Conservation (phyloP, 352 stramenopile genomes). For the Blastocystis sp. region DNA sequence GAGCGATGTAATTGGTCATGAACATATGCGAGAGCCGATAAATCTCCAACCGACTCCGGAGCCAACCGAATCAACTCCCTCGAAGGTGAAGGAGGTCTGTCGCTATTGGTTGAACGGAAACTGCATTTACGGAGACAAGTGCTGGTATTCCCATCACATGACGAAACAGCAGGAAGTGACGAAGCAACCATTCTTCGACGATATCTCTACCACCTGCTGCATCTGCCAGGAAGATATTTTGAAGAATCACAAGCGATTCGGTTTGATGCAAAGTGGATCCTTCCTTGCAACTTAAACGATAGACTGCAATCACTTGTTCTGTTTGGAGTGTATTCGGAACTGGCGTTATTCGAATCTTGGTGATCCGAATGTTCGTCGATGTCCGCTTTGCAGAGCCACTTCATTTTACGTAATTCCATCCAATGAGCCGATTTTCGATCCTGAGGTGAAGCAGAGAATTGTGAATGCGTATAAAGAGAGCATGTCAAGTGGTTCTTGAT, state of each 20-base stretch:
- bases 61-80: neutral
- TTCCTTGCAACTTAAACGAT: neutral
- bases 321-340: constrained; percentile 42
- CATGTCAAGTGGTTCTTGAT: neutral
- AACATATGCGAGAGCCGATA: too few relatives aligned
- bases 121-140: constrained; percentile 47
- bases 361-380: constrained; percentile 36
- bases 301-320: constrained; percentile 53
- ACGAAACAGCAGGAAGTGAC: neutral
- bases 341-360: constrained; percentile 48
- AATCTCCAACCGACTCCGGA: neutral
- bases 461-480: constrained; percentile 41
- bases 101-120: constrained; percentile 49
- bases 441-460: constrained; percentile 21
- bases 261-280: constrained; percentile 28
- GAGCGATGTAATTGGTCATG: neutral
- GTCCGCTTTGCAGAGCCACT: constrained; percentile 19
- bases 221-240: constrained; percentile 51
- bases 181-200: neutral
- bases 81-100: constrained; percentile 8
- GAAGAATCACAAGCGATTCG: constrained; percentile 29
- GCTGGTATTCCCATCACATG: constrained; percentile 18
- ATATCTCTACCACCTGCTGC: constrained; percentile 27
- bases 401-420: constrained; percentile 49
- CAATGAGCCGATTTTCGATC: constrained; percentile 42